phyloP scores from a whole-genome alignment of 2,329 filamentous ascomycete species.

The Simplicillium sp. region DNA sequence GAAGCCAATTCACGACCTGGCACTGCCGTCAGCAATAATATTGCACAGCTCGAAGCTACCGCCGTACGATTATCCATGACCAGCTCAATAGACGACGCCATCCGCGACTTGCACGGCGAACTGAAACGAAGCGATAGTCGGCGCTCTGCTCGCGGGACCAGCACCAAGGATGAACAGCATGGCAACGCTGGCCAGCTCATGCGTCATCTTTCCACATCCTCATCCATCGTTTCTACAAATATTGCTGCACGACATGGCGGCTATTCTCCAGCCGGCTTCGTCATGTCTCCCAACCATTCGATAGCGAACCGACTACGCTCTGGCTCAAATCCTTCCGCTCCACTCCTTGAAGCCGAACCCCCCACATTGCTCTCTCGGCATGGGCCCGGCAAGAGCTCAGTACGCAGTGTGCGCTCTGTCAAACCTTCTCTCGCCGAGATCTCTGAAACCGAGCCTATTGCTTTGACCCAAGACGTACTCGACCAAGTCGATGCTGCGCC shows the following conservation, averaged over 20 bases:
- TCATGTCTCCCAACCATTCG: constrained; percentile 59
- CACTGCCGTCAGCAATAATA: constrained; percentile 50
- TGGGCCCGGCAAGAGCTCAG: constrained; percentile 45
- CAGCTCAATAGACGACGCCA: constrained; percentile 70
- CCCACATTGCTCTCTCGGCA: constrained; percentile 35
- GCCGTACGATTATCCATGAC: constrained; percentile 66
- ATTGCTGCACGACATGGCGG: constrained; percentile 57
- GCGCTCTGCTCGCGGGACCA: constrained; percentile 47
- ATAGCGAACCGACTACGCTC: constrained; percentile 46
- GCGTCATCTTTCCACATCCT: constrained; percentile 37
- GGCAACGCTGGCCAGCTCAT: constrained; percentile 19
- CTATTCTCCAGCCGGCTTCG: constrained; percentile 58
- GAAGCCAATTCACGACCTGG: constrained; percentile 53
- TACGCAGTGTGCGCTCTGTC: constrained; percentile 38
- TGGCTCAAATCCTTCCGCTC: constrained; percentile 36
- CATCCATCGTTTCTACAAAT: constrained; percentile 63
- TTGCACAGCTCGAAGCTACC: constrained; percentile 65
- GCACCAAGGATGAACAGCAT: constrained; percentile 19
- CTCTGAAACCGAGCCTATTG: constrained; percentile 43
- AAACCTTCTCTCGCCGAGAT: constrained; percentile 47
- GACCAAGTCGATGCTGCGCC: constrained; percentile 40
- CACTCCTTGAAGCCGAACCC: constrained; percentile 29
- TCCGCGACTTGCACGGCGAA: constrained; percentile 62
- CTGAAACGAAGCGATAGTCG: constrained; percentile 61
- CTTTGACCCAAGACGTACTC: constrained; percentile 40